phyloP scores from a whole-genome alignment of 495 filamentous ascomycete genomes.

The Penicillium longicatenatum region DNA sequence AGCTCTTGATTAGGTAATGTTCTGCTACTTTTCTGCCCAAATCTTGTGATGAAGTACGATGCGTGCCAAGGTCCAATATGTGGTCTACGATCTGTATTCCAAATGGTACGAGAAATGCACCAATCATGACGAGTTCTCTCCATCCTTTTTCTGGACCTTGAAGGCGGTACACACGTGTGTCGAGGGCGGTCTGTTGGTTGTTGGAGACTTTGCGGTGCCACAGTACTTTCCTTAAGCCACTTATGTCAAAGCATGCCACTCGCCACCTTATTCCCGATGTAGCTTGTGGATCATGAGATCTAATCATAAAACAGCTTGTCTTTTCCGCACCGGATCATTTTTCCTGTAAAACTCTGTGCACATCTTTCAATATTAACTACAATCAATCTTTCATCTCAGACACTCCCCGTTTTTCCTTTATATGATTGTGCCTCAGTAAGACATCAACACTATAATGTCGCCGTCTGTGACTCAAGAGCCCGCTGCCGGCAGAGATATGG shows the following conservation, averaged over 20 bases:
- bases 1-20: background rate
- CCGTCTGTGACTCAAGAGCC: constrained; percentile 1
- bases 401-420: background rate
- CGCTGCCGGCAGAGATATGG: constrained; percentile 57
- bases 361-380: background rate
- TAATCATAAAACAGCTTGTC: background rate
- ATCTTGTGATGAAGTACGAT: too few relatives aligned
- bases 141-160: background rate
- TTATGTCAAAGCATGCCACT: background rate
- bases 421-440: background rate
- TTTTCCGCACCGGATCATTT: background rate
- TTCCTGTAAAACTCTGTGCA: background rate
- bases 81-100: too few relatives aligned
- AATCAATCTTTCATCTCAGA: background rate
- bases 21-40: background rate
- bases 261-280: background rate
- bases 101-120: background rate
- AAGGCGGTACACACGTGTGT: background rate
- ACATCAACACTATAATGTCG: constrained; percentile 11
- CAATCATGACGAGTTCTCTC: background rate
- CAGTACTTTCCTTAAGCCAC: background rate
- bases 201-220: background rate
- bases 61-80: too few relatives aligned
- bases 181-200: background rate
- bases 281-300: background rate